phyloP scores from a whole-genome alignment of 2,329 filamentous ascomycete species.

The Penicillium palitans region DNA sequence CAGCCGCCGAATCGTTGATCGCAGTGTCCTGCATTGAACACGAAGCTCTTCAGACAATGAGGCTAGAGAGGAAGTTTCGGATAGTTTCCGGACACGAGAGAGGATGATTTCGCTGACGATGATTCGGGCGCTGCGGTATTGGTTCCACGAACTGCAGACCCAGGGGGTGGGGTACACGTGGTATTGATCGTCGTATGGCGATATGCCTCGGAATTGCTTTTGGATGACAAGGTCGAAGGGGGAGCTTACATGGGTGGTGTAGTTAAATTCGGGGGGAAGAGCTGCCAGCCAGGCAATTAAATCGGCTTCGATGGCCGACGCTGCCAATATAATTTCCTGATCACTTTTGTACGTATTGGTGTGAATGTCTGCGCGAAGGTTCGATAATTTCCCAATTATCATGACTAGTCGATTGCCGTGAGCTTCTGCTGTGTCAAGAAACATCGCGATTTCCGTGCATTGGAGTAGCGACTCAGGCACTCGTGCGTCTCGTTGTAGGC shows the following conservation, averaged over 20 bases:
- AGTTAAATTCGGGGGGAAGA: slow-evolving; percentile 31
- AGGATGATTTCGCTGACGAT: slow-evolving; percentile 54
- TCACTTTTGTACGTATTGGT: slow-evolving; percentile 26
- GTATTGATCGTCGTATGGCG: slow-evolving; percentile 52
- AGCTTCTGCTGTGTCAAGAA: slow-evolving; percentile 30
- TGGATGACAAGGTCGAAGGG: slow-evolving; percentile 40
- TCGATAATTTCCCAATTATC: slow-evolving; percentile 32
- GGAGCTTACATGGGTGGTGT: slow-evolving; percentile 27
- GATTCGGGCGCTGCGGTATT: slow-evolving; percentile 61
- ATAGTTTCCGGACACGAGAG: slow-evolving; percentile 30
- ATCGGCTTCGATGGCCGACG: slow-evolving; percentile 37
- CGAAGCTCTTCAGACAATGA: slow-evolving; percentile 33
- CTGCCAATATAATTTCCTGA: slow-evolving; percentile 32
- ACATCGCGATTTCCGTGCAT: slow-evolving; percentile 32
- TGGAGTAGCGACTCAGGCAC: slow-evolving; percentile 37
- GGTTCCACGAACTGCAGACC: slow-evolving; percentile 58
- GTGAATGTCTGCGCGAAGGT: slow-evolving; percentile 38
- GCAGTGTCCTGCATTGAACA: slow-evolving; percentile 32
- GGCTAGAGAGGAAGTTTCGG: slow-evolving; percentile 20
- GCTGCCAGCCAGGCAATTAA: slow-evolving; percentile 35
- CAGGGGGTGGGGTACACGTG: slow-evolving; percentile 58
- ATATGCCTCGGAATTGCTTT: slow-evolving; percentile 26
- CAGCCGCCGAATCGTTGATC: slow-evolving; percentile 30
- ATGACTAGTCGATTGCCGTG: slow-evolving; percentile 33
- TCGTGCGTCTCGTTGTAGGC: slow-evolving; percentile 33